Conservation (phyloP, 768 basidiomycete species). For the Termitomyces sp. region DNA sequence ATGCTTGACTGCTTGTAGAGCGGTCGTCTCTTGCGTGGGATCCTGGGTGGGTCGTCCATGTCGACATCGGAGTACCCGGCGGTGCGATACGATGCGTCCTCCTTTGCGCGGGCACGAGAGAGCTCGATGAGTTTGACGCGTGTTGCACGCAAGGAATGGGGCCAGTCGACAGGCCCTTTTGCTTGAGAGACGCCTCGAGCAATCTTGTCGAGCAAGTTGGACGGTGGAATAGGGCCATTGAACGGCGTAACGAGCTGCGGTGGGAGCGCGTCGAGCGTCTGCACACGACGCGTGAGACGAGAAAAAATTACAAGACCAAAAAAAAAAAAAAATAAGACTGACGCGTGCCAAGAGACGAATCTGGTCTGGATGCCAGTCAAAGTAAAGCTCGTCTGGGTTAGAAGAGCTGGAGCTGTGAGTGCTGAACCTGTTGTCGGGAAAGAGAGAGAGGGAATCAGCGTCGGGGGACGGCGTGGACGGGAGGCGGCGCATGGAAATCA, state of each 20-base stretch:
- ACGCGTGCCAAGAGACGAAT: constrained; percentile 63
- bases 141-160: constrained; percentile 76
- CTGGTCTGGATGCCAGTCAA: constrained; percentile 74
- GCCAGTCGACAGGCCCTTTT: constrained; percentile 76
- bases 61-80: constrained; percentile 34
- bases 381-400: constrained; percentile 58
- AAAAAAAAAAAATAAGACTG: constrained; percentile 19
- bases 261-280: constrained; percentile 83
- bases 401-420: constrained; percentile 86
- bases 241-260: constrained; percentile 84
- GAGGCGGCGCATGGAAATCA: constrained; percentile 46
- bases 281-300: constrained; percentile 1
- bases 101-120: constrained; percentile 59
- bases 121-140: constrained; percentile 79
- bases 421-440: constrained; percentile 58
- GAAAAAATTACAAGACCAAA: constrained; percentile 3
- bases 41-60: constrained; percentile 25
- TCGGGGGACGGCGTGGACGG: constrained; percentile 42
- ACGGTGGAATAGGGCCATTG: constrained; percentile 77
- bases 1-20: constrained; percentile 81
- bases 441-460: constrained; percentile 49
- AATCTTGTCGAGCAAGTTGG: constrained; percentile 83
- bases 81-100: constrained; percentile 43
- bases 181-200: constrained; percentile 71
- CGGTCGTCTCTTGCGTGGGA: constrained; percentile 36